phyloP scores from a whole-genome alignment of 2,329 filamentous ascomycete genomes.

The Pyrenochaeta sp. region DNA sequence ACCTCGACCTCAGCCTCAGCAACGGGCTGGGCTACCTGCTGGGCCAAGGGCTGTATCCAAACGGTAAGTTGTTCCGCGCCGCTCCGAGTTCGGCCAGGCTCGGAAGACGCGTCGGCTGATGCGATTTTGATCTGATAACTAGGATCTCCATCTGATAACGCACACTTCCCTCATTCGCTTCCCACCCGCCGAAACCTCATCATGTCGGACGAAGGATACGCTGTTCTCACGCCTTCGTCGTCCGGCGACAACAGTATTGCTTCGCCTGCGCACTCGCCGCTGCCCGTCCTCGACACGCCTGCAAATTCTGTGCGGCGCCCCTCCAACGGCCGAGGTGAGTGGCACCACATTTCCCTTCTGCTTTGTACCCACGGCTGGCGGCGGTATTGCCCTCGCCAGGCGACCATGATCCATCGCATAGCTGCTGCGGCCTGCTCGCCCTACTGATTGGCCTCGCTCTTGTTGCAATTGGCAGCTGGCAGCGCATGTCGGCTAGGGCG shows the following conservation, averaged over 20 bases:
- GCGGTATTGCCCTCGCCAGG: slow-evolving; percentile 12
- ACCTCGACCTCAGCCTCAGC: no score
- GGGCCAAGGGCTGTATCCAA: neutral
- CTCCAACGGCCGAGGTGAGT: slow-evolving; percentile 30
- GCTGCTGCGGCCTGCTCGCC: neutral
- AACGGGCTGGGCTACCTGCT: neutral
- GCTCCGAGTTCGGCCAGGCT: slow-evolving; percentile 27
- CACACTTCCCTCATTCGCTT: slow-evolving; percentile 12
- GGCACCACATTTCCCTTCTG: slow-evolving; percentile 4
- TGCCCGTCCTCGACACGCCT: slow-evolving; percentile 12
- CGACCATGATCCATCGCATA: neutral
- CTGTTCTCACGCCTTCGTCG: slow-evolving; percentile 17
- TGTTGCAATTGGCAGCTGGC: neutral
- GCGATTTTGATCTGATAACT: slow-evolving; percentile 39
- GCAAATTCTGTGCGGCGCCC: slow-evolving; percentile 23
- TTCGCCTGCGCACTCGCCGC: slow-evolving; percentile 21
- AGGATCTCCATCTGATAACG: slow-evolving; percentile 28
- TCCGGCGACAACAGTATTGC: slow-evolving; percentile 18
- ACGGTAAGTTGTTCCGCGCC: slow-evolving; percentile 13
- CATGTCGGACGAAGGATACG: slow-evolving; percentile 30
- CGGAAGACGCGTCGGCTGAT: slow-evolving; percentile 15
- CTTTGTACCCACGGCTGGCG: slow-evolving; percentile 8
- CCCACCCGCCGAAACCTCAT: slow-evolving; percentile 13
- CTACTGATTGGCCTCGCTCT: neutral
- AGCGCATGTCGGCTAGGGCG: neutral